Evolutionary conservation across 768 basidiomycete species (phyloP).

Genomic region (Phylloporus sp.): DNA sequence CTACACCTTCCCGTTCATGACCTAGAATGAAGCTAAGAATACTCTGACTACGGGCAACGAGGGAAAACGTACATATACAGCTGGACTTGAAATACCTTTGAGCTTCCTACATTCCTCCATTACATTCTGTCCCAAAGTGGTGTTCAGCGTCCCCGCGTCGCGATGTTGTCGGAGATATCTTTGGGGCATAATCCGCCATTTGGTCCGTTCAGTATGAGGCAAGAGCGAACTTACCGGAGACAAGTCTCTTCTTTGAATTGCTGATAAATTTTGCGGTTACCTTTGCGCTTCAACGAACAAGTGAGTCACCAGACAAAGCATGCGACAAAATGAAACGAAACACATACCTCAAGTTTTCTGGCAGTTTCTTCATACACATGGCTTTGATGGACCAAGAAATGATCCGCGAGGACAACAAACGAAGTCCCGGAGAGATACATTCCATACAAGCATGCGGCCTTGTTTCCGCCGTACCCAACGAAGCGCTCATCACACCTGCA

Average conservation of each 20-base stretch:
- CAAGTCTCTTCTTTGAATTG: slow-evolving; percentile 80
- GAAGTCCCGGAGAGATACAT: slow-evolving; percentile 85
- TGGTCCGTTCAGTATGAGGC: not conserved
- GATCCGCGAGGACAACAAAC: slow-evolving; percentile 80
- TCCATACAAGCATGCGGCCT: slow-evolving; percentile 88
- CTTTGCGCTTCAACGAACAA: slow-evolving; percentile 48
- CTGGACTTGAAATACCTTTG: slow-evolving; percentile 41
- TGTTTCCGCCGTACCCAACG: slow-evolving; percentile 88
- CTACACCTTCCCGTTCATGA: slow-evolving; percentile 21
- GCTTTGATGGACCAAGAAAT: slow-evolving; percentile 87
- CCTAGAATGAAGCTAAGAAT: slow-evolving; percentile 7
- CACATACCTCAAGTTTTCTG: slow-evolving; percentile 63
- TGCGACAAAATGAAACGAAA: not conserved
- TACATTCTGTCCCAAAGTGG: slow-evolving; percentile 49
- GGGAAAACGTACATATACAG: slow-evolving; percentile 22
- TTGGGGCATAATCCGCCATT: not conserved
- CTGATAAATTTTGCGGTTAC: slow-evolving; percentile 71
- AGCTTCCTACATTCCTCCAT: slow-evolving; percentile 63
- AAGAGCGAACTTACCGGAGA: slow-evolving; percentile 41
- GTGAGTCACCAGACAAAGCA: not conserved
- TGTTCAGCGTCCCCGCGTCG: slow-evolving; percentile 46
- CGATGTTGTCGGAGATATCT: slow-evolving; percentile 66
- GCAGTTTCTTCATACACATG: slow-evolving; percentile 77
- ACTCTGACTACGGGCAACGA: not conserved
- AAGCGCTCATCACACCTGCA: slow-evolving; percentile 88